Base-by-base conservation (phyloP, 1,284 basidiomycete genomes). In the Cystobasidium sp. region DNA sequence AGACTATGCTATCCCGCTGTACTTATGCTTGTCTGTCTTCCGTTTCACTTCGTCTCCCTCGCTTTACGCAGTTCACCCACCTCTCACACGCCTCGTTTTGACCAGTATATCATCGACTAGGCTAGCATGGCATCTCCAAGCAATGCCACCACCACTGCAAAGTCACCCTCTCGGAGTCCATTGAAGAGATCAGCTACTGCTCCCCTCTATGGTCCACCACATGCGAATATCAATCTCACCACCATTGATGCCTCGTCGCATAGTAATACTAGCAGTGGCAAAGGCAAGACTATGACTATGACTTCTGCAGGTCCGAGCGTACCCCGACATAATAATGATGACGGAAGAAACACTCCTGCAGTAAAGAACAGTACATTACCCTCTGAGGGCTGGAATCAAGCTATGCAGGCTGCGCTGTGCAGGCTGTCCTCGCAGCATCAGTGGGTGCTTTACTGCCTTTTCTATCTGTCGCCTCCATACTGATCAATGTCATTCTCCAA, bases 381-480 rank as follows among this genome's bases (percentile, higher is more conserved):
- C n/a, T 24, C 47, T 63, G 44, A 37, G 22, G 61, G 46, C 20
- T 22, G 37, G 43, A 6, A 52, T 6, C 5, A 73, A 10, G 63
- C 52, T 16, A 61, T 73, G 58, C 59, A 73, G 63, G 12, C 20
- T 37, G 70, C 70, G 1, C 62, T 73, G 20, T 56, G 39, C 63
- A 55, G 70, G 22, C 70, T 73, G n/a, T 59, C 70, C 1, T 73
- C 70, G 22, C 70, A 73, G 53, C 70, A 73, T 53, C 53, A 73
- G 70, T 73, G 62, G 22, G 70, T 73, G 10, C 31, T 8, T 44
- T 20, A 31, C 18, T 44, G 46, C 5, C 37, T 43, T 22, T 24
- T 16, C 41, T n/a, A 39, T 58, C 8, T 46, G 37, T n/a, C 18
- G 10, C 24, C 44, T 20, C 12, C 24, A 43, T 55, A 58, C 55